phyloP scores from a whole-genome alignment of 176 grass and related monocot genomes.

The Cenchrus americanus region DNA sequence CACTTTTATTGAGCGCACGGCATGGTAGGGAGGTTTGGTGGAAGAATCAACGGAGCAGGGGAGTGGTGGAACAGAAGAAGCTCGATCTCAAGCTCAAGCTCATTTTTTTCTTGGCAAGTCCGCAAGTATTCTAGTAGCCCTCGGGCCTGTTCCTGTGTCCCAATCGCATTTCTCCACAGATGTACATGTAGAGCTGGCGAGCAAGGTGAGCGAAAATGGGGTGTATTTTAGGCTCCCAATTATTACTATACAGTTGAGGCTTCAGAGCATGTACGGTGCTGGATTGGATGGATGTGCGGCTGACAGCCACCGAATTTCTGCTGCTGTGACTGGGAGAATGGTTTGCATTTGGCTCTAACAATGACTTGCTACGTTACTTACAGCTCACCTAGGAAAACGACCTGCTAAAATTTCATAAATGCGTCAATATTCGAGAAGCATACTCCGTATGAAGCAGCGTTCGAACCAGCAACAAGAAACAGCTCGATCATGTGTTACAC shows the following conservation, averaged over 20 bases:
- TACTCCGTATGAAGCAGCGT: not conserved
- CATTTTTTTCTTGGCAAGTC: conserved; percentile 13
- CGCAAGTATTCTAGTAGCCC: conserved; percentile 14
- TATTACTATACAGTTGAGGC: conserved; percentile 40
- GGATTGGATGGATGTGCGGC: not conserved
- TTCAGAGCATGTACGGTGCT: not conserved
- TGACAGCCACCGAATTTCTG: not conserved
- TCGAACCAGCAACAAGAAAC: not conserved
- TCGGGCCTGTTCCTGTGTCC: too few relatives aligned
- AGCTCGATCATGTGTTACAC: not conserved
- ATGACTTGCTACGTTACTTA: conserved; percentile 20
- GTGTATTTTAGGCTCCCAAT: not conserved
- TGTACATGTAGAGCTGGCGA: not conserved
- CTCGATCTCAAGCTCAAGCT: conserved; percentile 3
- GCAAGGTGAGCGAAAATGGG: conserved; percentile 22
- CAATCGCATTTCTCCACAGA: too few relatives aligned
- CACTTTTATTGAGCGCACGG: conserved; percentile 33
- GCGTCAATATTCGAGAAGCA: not conserved
- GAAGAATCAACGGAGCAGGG: conserved; percentile 35
- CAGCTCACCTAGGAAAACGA: not conserved
- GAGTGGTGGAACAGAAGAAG: conserved; percentile 33
- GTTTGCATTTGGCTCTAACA: not conserved
- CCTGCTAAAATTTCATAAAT: not conserved
- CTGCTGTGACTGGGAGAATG: not conserved
- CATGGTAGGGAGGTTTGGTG: conserved; percentile 37